Evolutionary conservation across 2,329 filamentous ascomycete genomes (phyloP), one percentile per base, ranked within the genome.

Genomic region (Ascochyta viciae-villosae): DNA sequence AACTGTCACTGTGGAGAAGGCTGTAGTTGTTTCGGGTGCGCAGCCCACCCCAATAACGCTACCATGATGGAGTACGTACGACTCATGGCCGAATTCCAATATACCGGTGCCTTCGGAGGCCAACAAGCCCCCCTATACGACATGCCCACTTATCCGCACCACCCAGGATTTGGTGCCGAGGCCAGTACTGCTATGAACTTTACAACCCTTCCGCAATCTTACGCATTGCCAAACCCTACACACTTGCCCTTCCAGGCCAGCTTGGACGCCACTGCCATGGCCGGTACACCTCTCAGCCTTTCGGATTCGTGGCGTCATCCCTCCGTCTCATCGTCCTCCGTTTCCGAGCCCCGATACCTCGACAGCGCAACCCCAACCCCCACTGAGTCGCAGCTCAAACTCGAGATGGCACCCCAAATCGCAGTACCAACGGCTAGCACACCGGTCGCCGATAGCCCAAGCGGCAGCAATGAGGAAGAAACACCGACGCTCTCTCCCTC

Each of bases 21-120:
- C 26, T 91, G 88, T 62, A 82, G 87, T 62, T 91, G 88, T 67
- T 77, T 90, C 33, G 88, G 87, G 10, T 91, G 88, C 68, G 81
- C 86, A 5, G 85, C 84, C 2, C 87, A 90, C 69, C 86, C 88
- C 12, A 88, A 87, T 66, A 90, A 90, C 62, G 80, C 85, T 7
- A 84, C 86, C 22, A 89, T 84, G 46, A 82, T 79, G 77, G 75
- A 81, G 42, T 78, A 81, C 54, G 78, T 87, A 3, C 77, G 81
- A 6, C 60, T 68, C 0, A 76, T 76, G 71, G 70, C 72, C 29
- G 66, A 74, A 7, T 75, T 66, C 40, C 72, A 74, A 61, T 73
- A 66, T 48, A 70, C 66, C 8, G 73, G 73, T 15, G 68, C 65
- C 4, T 73, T 73, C 43, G 71, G 71, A 29, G 46, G 63, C 15